phyloP scores from a whole-genome alignment of 768 basidiomycete species.

The Serendipita sp. region DNA sequence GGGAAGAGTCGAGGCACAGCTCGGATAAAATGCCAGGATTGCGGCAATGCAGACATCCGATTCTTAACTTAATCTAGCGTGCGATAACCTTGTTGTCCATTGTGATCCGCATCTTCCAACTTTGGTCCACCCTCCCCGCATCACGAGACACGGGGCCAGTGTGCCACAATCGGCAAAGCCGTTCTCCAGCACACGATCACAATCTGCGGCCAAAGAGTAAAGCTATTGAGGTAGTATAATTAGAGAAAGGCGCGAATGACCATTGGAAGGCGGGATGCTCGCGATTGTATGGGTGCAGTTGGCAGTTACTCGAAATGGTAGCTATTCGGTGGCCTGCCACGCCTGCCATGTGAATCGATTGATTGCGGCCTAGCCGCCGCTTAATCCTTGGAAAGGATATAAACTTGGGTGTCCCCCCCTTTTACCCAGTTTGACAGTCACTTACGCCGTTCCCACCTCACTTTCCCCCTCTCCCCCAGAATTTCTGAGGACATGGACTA shows the following conservation, averaged over 20 bases:
- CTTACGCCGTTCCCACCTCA: background rate
- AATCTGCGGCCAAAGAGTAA: background rate
- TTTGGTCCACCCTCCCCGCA: background rate
- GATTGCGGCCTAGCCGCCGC: background rate
- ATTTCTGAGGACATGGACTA: background rate
- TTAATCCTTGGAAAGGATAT: background rate
- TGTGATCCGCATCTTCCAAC: no score
- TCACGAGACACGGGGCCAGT: background rate
- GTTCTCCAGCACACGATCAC: background rate
- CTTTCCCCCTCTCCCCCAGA: background rate
- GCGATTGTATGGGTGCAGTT: background rate
- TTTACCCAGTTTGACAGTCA: background rate
- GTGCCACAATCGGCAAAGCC: background rate
- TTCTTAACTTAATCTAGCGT: background rate
- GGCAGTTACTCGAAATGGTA: background rate
- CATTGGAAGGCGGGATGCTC: background rate
- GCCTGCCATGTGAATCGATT: constrained; percentile 1
- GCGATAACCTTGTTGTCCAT: background rate
- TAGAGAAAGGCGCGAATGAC: background rate
- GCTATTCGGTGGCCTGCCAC: background rate
- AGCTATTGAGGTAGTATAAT: background rate
- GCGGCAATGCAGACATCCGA: no score
- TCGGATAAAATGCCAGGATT: background rate
- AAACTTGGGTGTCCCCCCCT: background rate
- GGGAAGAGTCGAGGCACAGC: background rate